Evolutionary conservation across 192 early-diverging fungal species (phyloP).

Genomic region (Coemansia sp.): DNA sequence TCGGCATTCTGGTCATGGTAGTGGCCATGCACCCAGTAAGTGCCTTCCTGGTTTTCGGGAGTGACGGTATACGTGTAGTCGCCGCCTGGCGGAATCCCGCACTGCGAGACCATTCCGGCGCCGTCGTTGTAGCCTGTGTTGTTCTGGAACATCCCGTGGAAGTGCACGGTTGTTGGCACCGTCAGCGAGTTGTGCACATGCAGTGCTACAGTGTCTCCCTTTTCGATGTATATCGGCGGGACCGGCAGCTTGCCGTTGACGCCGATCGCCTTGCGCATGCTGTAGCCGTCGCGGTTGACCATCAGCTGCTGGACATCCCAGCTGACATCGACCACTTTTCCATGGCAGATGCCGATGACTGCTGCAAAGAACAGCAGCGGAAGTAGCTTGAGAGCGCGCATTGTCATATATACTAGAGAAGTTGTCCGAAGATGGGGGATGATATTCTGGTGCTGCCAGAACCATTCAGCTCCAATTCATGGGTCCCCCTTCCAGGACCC

Average conservation of each 20-base stretch:
- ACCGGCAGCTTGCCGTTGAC: conserved; percentile 63
- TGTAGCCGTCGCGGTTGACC: conserved; percentile 62
- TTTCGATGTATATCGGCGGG: conserved; percentile 7
- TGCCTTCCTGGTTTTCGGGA: conserved; percentile 56
- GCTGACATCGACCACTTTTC: conserved; percentile 21
- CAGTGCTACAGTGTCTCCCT: conserved; percentile 29
- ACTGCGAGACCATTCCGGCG: conserved; percentile 63
- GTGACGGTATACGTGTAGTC: conserved; percentile 65
- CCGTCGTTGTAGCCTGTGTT: conserved; percentile 68
- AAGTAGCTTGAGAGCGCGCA: not conserved
- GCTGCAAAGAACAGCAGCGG: not conserved
- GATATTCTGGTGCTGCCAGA: no score
- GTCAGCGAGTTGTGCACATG: conserved; percentile 49
- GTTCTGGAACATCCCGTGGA: conserved; percentile 76
- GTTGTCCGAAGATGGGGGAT: no score
- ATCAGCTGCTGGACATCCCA: conserved; percentile 63
- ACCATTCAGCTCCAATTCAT: no score
- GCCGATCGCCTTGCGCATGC: conserved; percentile 58
- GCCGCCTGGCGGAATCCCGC: conserved; percentile 64
- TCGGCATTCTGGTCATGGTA: conserved; percentile 69
- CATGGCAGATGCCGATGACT: not conserved
- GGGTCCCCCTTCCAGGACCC: no score
- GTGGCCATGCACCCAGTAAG: conserved; percentile 80
- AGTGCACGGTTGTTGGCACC: conserved; percentile 61
- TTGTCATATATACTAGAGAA: no score